These are phyloP conservation scores for Inga leiocalycina DNA, from an alignment of 306 rosid genomes.

Conservation along the genomic window DNA sequence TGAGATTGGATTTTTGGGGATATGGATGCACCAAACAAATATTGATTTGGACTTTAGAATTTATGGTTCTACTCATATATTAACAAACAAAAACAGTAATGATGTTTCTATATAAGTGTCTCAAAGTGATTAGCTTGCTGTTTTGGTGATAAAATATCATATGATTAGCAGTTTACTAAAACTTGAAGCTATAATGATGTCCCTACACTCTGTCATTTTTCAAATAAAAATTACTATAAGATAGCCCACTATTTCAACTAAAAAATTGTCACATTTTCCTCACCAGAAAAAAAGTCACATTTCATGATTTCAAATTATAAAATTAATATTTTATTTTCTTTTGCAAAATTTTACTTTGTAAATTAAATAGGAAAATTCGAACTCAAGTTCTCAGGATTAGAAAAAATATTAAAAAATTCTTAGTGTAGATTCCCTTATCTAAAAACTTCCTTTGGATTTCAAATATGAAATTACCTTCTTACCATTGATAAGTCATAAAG, in stretches of 20 bases:
- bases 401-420: too few relatives aligned
- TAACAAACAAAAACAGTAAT: not conserved
- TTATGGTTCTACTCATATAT: not conserved
- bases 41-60: not conserved
- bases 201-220: not conserved
- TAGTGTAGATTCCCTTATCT: too few relatives aligned
- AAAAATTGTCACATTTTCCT: not conserved
- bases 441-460: too few relatives aligned
- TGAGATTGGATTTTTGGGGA: not conserved
- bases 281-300: not conserved
- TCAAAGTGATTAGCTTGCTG: not conserved
- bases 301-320: not conserved
- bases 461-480: too few relatives aligned
- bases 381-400: too few relatives aligned
- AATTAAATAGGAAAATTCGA: not conserved
- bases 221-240: not conserved
- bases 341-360: not conserved
- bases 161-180: not conserved
- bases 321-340: not conserved
- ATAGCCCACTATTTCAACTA: not conserved
- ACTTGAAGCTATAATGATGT: slow-evolving; percentile 8
- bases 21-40: not conserved
- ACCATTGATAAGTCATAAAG: too few relatives aligned
- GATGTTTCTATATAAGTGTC: not conserved
- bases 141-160: slow-evolving; percentile 2